Evolutionary conservation across 257 asterid genomes (phyloP), one percentile per base, ranked within the genome.

Genomic region (Nicotiana paniculata): DNA sequence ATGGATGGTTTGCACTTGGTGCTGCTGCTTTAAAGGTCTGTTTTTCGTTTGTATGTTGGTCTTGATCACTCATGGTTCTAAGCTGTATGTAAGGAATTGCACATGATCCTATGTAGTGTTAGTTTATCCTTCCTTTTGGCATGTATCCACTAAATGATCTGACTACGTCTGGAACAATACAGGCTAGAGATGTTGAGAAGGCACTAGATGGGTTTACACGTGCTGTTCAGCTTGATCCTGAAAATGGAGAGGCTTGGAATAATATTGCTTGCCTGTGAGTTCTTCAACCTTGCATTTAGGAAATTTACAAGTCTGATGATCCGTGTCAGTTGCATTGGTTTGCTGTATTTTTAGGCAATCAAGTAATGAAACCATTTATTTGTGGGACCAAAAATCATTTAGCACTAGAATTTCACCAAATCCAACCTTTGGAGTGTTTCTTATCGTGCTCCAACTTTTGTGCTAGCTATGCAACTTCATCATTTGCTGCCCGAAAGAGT

Each of bases 1-100:
- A 93, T 86, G 99, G 99, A 84, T 96, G 99, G 99, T 96, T 96
- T 86, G 98, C 97, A 30, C 90, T 96, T 67, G 99, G 99, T 70
- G 95, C 97, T 51, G 97, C 99, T 84, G 93, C 97, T 80, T 88
- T 96, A 82, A 96, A 96, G 90, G 87, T 85, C 4, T 17, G 24
- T 37, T 63, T 65, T 75, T 26, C 18, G 9, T 51, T 54, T 51
- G 26, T 51, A 51, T 75, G 62, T 33, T 74, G 80, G 53, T 26
- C 53, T 33, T 26, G 26, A 51, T 4, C 21, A 51, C 46, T 75
- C 63, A 51, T 75, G 80, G 46, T 43, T 26, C 28, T 51, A 51
- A 51, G 63, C 16, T 51, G 63, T 53, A 10, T 53, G 57, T 48
- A 51, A 51, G 46, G 61, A n/a, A 53, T 15, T 75, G 46, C 63